Base-by-base conservation (phyloP, 2,329 filamentous ascomycete species). In the Trichophyton rubrum region DNA sequence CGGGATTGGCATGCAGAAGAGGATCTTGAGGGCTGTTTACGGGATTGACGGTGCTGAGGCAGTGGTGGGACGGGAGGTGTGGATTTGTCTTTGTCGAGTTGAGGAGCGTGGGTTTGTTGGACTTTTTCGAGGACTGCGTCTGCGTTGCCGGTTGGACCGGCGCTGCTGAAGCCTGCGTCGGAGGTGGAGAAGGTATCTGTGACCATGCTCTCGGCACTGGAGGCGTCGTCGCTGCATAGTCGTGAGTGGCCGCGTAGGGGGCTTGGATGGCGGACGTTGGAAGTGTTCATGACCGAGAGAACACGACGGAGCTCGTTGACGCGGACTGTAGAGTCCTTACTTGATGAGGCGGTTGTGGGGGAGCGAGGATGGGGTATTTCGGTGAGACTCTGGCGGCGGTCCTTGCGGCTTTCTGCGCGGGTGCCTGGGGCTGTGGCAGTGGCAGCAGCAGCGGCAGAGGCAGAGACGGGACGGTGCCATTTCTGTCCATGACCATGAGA, bases 221-320 rank as follows among this genome's bases (percentile, higher is more conserved):
- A 76, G 13, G 69, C 63, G 11, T 55, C 49, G 27, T 72, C 67
- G 60, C 73, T 75, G 58, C 64, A 62, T 45, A 67, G 69, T 68
- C 56, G 61, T 30, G 72, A 64, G 45, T 71, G 73, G 38, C 71
- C 69, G n/a, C 76, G 70, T 33, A 79, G 65, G 3, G 77, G 75
- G 63, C 76, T 78, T 49, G 72, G 70, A 35, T 70, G 71, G 55
- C 74, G 70, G 38, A 67, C 61, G 40, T 71, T 69, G 13, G 56
- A 53, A 40, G 27, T 72, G 17, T 68, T 69, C 27, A 72, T 71
- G 7, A 75, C 72, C 1, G 76, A 76, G 15, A 80, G 72, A n/a
- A 76, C 75, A 40, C 77, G 72, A 56, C 75, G 76, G 60, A 80
- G 65, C 57, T 79, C 77, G 47, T 76, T 77, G n/a, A 79, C 74